Conservation (phyloP, 371 early-diverging fungal genomes). For the Cokeromyces recurvatus region DNA sequence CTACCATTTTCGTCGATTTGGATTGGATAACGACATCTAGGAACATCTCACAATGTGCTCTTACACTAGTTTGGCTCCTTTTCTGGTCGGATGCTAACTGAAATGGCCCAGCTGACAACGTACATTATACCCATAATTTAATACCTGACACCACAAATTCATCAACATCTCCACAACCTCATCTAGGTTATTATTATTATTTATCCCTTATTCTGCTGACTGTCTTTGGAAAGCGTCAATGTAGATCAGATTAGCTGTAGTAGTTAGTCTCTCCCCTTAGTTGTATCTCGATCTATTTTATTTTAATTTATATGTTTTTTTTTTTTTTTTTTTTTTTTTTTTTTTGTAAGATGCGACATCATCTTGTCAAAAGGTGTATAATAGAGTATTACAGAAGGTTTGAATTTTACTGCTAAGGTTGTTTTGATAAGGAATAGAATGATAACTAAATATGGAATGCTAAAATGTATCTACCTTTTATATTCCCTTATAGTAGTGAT, state of each 20-base stretch:
- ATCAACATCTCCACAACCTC: slow-evolving; percentile 6
- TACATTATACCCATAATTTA: slow-evolving; percentile 10
- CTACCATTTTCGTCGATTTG: slow-evolving; percentile 9
- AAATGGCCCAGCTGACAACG: slow-evolving; percentile 7
- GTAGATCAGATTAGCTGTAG: slow-evolving; percentile 6
- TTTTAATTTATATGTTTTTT: no score
- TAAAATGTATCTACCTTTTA: no score
- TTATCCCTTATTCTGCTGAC: slow-evolving; percentile 9
- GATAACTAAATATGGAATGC: no score
- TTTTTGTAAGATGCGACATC: no score
- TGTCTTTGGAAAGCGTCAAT: slow-evolving; percentile 9
- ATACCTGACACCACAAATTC: slow-evolving; percentile 8
- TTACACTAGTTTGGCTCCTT: slow-evolving; percentile 1
- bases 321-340: no score
- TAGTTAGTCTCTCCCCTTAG: slow-evolving; percentile 7
- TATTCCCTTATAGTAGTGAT: no score
- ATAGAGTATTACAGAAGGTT: no score
- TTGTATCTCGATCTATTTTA: no score
- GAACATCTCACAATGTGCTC: slow-evolving; percentile 6
- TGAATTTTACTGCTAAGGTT: no score
- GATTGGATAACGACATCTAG: slow-evolving; percentile 8
- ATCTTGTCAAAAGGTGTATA: no score
- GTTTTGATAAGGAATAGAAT: no score
- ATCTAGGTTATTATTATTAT: slow-evolving; percentile 7
- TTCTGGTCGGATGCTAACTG: slow-evolving; percentile 3